A percentile compares a stretch with the other conserved stretches of the same genome.
phyloP scores from a whole-genome alignment of 345 rosid genomes.

The Gossypium ekmanianum region DNA sequence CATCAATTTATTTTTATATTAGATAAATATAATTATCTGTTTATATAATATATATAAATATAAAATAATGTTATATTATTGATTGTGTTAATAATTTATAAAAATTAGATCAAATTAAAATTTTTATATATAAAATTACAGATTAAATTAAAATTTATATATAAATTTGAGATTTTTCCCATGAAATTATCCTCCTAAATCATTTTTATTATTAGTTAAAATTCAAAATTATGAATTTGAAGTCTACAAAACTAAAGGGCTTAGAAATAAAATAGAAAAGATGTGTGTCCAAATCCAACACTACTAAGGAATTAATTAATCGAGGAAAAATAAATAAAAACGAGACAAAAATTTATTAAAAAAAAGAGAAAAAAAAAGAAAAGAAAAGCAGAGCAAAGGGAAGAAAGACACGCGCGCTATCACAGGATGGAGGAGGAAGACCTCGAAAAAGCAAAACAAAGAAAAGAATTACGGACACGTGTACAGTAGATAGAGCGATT shows the following conservation, averaged over 20 bases:
- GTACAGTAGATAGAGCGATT: conserved; percentile 15
- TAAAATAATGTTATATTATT: no score
- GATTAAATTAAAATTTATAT: no score
- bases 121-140: no score
- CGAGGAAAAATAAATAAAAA: not conserved
- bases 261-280: not conserved
- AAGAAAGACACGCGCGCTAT: conserved; percentile 22
- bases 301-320: not conserved
- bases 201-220: not conserved
- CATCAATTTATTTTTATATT: no score
- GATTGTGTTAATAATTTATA: no score
- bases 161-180: no score
- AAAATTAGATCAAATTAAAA: no score
- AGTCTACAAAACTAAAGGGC: not conserved
- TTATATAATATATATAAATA: no score
- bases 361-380: not conserved
- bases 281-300: not conserved
- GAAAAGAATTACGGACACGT: conserved; percentile 11
- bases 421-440: conserved; percentile 9
- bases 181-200: no score
- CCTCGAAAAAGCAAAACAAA: conserved; percentile 12
- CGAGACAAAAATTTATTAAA: not conserved
- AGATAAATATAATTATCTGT: no score
- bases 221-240: not conserved
- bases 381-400: not conserved